These are phyloP conservation scores for Pichia deserticola DNA, from an alignment of 805 yeast genomes.

Conservation along the genomic window DNA sequence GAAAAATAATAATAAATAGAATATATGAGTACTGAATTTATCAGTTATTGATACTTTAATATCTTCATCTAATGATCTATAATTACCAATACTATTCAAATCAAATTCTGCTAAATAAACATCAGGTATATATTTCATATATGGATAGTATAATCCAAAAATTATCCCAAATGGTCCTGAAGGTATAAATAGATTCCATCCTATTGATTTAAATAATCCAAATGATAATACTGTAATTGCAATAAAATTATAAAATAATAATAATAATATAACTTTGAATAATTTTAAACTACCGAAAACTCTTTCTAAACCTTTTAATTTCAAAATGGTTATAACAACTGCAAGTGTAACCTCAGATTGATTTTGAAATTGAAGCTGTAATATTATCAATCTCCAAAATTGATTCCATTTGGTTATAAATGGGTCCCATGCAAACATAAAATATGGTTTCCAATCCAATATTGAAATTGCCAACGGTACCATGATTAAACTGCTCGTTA, in stretches of 20 bases:
- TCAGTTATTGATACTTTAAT: slow-evolving; percentile 11
- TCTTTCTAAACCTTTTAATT: slow-evolving; percentile 50
- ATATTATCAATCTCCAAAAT: slow-evolving; percentile 45
- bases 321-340: slow-evolving; percentile 39
- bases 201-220: slow-evolving; percentile 23
- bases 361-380: slow-evolving; percentile 48
- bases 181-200: slow-evolving; percentile 36
- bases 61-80: slow-evolving; percentile 26
- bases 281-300: slow-evolving; percentile 50
- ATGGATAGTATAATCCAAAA: slow-evolving; percentile 33
- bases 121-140: slow-evolving; percentile 34
- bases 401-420: slow-evolving; percentile 47
- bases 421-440: slow-evolving; percentile 42
- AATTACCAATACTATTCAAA: slow-evolving; percentile 21
- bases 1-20: slow-evolving; percentile 16
- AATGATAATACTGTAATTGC: slow-evolving; percentile 29
- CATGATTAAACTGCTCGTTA: slow-evolving; percentile 30
- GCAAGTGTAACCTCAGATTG: slow-evolving; percentile 50
- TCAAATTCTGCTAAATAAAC: slow-evolving; percentile 32
- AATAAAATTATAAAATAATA: slow-evolving; percentile 41
- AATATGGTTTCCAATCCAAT: slow-evolving; percentile 36
- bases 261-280: slow-evolving; percentile 36
- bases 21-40: slow-evolving; percentile 10
- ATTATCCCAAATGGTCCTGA: slow-evolving; percentile 38
- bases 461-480: slow-evolving; percentile 37